Conservation (phyloP, 768 basidiomycete species). For the Leccinum disarticulatum region DNA sequence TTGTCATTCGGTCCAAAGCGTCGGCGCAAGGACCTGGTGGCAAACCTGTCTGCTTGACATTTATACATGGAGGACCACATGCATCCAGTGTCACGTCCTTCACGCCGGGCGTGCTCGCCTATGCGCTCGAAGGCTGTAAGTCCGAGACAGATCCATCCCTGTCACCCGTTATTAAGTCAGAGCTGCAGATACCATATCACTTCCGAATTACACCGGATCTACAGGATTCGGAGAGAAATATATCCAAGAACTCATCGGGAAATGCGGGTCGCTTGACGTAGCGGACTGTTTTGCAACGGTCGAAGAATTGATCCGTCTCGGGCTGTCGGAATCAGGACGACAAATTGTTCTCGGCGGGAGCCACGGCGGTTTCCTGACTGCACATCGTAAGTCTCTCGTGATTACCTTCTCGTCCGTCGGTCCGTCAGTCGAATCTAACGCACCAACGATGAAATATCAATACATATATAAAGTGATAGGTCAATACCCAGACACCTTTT, state of each 20-base stretch:
- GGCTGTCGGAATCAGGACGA: conserved; percentile 50
- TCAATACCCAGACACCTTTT: conserved; percentile 59
- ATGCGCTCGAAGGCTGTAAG: conserved; percentile 64
- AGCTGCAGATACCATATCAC: conserved; percentile 51
- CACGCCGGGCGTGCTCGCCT: conserved; percentile 39
- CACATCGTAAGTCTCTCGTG: conserved; percentile 46
- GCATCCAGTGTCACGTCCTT: conserved; percentile 48
- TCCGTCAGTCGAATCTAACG: neutral
- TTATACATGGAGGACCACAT: conserved; percentile 68
- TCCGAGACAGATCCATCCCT: neutral
- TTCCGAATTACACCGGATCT: conserved; percentile 69
- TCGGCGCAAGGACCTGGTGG: conserved; percentile 7
- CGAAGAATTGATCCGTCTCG: conserved; percentile 47
- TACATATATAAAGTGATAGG: conserved; percentile 49
- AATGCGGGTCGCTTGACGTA: conserved; percentile 65
- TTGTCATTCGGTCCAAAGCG: conserved; percentile 43
- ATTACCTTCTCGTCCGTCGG: neutral
- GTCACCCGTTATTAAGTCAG: neutral
- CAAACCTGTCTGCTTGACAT: conserved; percentile 47
- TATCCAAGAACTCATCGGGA: conserved; percentile 52
- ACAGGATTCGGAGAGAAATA: conserved; percentile 64
- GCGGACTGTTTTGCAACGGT: conserved; percentile 61
- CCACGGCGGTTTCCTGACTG: conserved; percentile 67
- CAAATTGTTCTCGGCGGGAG: conserved; percentile 64
- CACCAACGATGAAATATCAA: neutral